Percentiles rank a stretch among this genome's conserved stretches.
Conservation (phyloP, 192 early-diverging fungal species). For the Fimicolochytrium jonesii region DNA sequence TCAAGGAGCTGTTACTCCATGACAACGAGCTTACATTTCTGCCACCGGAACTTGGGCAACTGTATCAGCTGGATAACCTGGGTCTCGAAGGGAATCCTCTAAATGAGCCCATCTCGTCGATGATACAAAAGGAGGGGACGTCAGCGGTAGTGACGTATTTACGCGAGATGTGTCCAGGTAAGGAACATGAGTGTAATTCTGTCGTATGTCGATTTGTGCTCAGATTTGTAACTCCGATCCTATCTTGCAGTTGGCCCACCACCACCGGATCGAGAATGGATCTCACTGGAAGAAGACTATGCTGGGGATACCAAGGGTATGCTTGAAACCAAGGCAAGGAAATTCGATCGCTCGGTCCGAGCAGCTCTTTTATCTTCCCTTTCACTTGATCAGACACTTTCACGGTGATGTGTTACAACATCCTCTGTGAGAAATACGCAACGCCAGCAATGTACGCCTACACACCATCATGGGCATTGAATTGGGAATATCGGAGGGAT, state of each 20-base stretch:
- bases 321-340: no score
- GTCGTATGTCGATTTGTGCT: neutral
- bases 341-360: no score
- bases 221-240: neutral
- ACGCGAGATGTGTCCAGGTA: constrained; percentile 83
- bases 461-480: constrained; percentile 90
- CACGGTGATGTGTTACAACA: constrained; percentile 91
- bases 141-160: constrained; percentile 77
- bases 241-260: constrained; percentile 62
- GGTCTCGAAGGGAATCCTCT: constrained; percentile 96
- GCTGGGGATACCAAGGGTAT: constrained; percentile 10
- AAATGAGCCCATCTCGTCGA: constrained; percentile 67
- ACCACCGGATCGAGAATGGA: constrained; percentile 89
- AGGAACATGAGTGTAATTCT: neutral
- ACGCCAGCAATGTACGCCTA: constrained; percentile 86
- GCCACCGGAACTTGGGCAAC: constrained; percentile 82
- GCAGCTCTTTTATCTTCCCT: no score
- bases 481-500: constrained; percentile 92
- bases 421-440: constrained; percentile 84
- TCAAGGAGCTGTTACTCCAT: constrained; percentile 82
- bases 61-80: constrained; percentile 85
- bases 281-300: constrained; percentile 70
- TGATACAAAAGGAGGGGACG: constrained; percentile 87
- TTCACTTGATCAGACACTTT: constrained; percentile 85
- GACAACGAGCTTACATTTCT: constrained; percentile 85